phyloP scores from a whole-genome alignment of 768 basidiomycete species.

The Daedaleopsis sinensis region DNA sequence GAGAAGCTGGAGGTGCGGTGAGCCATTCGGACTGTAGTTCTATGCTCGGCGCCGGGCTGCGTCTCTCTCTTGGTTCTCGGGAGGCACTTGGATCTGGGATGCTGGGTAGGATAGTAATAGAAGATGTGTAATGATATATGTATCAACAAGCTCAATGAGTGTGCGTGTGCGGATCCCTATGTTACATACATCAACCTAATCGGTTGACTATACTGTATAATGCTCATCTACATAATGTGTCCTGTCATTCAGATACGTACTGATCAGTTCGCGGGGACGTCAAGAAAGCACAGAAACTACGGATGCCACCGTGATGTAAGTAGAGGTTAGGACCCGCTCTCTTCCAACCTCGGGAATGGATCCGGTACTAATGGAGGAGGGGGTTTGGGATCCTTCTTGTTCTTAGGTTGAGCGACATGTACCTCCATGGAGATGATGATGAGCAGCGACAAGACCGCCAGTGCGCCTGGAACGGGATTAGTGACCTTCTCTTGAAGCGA shows the following conservation, averaged over 20 bases:
- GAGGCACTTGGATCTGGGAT: constrained; percentile 8
- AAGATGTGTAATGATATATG: neutral
- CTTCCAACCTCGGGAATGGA: neutral
- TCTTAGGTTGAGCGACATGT: constrained; percentile 29
- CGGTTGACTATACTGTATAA: neutral
- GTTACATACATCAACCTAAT: neutral
- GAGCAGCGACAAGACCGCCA: constrained; percentile 66
- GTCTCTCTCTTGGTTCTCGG: constrained; percentile 14
- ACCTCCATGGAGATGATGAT: constrained; percentile 76
- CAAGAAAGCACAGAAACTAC: neutral
- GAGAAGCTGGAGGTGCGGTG: constrained; percentile 61
- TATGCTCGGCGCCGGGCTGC: neutral
- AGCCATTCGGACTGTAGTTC: constrained; percentile 16
- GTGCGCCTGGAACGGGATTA: constrained; percentile 47
- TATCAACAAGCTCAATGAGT: neutral
- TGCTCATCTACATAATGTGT: neutral
- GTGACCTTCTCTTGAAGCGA: too few relatives aligned
- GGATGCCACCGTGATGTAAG: neutral
- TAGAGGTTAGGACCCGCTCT: neutral
- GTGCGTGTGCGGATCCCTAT: neutral
- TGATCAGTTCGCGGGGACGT: too few relatives aligned
- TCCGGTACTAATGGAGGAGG: constrained; percentile 16
- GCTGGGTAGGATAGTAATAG: constrained; percentile 12
- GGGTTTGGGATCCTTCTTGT: constrained; percentile 40
- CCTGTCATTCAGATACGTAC: neutral